A percentile compares a stretch with the other conserved stretches of the same genome.
Conservation (phyloP, 345 rosid genomes). For the Gossypium rotundifolium region DNA sequence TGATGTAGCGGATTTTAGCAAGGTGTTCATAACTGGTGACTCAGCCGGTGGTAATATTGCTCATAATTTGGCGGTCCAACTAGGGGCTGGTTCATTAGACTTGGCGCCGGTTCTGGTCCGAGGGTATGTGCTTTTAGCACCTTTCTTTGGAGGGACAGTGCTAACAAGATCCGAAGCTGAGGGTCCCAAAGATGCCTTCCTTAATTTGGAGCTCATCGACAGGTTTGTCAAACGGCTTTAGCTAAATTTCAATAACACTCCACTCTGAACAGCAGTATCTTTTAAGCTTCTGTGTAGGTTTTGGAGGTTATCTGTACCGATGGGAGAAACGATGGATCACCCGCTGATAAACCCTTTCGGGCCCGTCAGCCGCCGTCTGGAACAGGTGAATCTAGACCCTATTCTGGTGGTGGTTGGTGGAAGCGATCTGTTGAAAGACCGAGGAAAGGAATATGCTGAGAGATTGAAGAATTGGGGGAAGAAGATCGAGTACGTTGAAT, state of each 20-base stretch:
- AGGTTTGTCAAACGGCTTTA: conserved; percentile 21
- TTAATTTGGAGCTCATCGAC: conserved; percentile 55
- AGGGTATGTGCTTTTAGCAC: conserved; percentile 49
- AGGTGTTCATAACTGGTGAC: conserved; percentile 47
- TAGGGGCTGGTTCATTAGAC: conserved; percentile 33
- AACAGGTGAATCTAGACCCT: conserved; percentile 33
- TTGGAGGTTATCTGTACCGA: conserved; percentile 53
- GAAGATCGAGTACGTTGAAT: conserved; percentile 42
- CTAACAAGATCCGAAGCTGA: conserved; percentile 46
- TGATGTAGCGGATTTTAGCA: conserved; percentile 40
- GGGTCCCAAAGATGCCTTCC: conserved; percentile 54
- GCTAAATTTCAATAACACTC: no score
- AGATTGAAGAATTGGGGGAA: conserved; percentile 36
- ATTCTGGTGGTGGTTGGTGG: conserved; percentile 46
- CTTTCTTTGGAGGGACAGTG: conserved; percentile 49
- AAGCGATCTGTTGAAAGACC: conserved; percentile 45
- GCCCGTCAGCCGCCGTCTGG: conserved; percentile 32
- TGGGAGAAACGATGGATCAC: conserved; percentile 48
- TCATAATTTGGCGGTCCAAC: conserved; percentile 44
- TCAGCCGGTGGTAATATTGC: conserved; percentile 59
- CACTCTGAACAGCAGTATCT: neutral
- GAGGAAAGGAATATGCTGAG: conserved; percentile 39
- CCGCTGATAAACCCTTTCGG: conserved; percentile 61
- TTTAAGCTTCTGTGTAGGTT: conserved; percentile 23
- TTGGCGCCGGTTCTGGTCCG: conserved; percentile 41